A percentile compares a stretch with the other conserved stretches of the same genome.
Evolutionary conservation across 2,329 filamentous ascomycete genomes (phyloP).

Genomic region (Catunica adiposa): DNA sequence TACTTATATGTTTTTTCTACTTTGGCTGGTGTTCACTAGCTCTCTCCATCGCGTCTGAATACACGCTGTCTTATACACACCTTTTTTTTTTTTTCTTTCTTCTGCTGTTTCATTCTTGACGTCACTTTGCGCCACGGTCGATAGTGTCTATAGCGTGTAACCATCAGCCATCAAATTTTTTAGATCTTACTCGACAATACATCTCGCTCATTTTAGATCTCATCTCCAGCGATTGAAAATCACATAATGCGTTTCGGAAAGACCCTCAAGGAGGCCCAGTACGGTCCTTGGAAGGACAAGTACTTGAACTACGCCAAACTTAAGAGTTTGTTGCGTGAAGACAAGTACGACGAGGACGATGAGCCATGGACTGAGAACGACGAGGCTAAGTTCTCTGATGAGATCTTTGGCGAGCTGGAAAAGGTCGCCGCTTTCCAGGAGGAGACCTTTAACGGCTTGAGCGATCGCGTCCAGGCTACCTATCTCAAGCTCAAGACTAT

Average conservation of each 20-base stretch:
- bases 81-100: background rate
- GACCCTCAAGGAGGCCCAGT: conserved; percentile 64
- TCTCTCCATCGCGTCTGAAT: too few species aligned
- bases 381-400: conserved; percentile 84
- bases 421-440: conserved; percentile 87
- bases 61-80: background rate
- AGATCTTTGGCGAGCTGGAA: conserved; percentile 89
- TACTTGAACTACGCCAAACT: conserved; percentile 95
- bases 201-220: background rate
- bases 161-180: background rate
- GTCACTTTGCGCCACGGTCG: background rate
- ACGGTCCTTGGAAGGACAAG: conserved; percentile 76
- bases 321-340: conserved; percentile 74
- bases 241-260: conserved; percentile 76
- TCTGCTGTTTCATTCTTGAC: background rate
- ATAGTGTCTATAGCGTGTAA: background rate
- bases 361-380: conserved; percentile 81
- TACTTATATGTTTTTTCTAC: too few species aligned
- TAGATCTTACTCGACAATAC: background rate
- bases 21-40: too few species aligned
- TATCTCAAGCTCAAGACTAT: conserved; percentile 65
- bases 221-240: background rate
- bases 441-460: conserved; percentile 47
- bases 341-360: conserved; percentile 43
- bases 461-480: conserved; percentile 35